Percentiles rank a stretch among this genome's conserved stretches.
phyloP scores from a whole-genome alignment of 1,284 basidiomycete species.

The Xanthoconium separans region DNA sequence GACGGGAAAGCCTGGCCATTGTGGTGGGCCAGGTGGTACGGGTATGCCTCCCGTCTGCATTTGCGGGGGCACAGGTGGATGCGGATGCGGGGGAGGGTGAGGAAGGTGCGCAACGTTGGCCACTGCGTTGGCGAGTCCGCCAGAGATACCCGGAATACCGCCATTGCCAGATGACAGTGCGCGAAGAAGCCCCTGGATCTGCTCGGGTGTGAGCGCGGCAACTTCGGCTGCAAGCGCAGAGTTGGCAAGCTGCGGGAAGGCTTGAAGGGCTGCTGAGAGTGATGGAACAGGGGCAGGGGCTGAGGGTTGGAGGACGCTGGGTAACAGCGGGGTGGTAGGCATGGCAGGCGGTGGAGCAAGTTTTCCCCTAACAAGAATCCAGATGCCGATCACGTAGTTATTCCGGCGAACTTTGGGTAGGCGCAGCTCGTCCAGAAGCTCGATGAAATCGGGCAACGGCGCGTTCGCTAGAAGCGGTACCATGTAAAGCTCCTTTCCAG shows the following conservation, averaged over 20 bases:
- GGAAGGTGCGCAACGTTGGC: constrained; percentile 25
- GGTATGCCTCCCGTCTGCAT: constrained; percentile 6
- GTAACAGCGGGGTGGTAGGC: constrained; percentile 27
- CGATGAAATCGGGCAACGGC: constrained; percentile 80
- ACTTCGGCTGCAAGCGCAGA: constrained; percentile 40
- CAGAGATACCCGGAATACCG: constrained; percentile 27
- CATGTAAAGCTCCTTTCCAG: constrained; percentile 86
- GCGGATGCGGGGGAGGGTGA: constrained; percentile 5
- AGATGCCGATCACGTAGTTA: constrained; percentile 79
- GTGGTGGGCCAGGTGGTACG: constrained; percentile 16
- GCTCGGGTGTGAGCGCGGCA: constrained; percentile 58
- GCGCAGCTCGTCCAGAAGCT: constrained; percentile 78
- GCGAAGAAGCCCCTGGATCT: constrained; percentile 56
- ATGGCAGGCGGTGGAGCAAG: constrained; percentile 43
- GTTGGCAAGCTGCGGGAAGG: constrained; percentile 34
- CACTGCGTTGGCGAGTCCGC: constrained; percentile 31
- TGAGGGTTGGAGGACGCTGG: constrained; percentile 16
- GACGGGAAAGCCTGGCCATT: constrained; percentile 26
- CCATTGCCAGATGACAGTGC: constrained; percentile 39
- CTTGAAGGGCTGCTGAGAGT: constrained; percentile 30
- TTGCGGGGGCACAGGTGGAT: constrained; percentile 1
- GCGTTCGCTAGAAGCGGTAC: constrained; percentile 73
- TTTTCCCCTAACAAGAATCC: constrained; percentile 77
- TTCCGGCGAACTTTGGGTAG: constrained; percentile 61
- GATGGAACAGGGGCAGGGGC: constrained; percentile 6